phyloP scores from a whole-genome alignment of 805 yeast genomes.

The Yarrowia bubula region DNA sequence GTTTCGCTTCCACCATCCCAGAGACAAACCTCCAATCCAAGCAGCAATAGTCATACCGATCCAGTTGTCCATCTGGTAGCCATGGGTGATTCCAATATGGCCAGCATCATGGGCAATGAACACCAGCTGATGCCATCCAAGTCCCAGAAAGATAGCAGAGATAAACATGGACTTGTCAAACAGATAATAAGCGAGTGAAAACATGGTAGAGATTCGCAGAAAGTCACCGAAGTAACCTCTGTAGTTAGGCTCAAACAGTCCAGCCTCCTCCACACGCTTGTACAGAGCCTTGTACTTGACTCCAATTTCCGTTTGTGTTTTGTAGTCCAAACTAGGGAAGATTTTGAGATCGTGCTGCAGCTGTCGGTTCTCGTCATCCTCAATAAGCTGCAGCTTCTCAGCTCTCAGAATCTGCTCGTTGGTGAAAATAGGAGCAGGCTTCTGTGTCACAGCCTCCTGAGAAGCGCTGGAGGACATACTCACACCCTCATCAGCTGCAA shows the following conservation, averaged over 20 bases:
- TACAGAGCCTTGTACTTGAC: constrained; percentile 62
- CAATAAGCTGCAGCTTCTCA: constrained; percentile 37
- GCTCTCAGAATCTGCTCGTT: constrained; percentile 45
- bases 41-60: constrained; percentile 73
- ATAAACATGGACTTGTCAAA: constrained; percentile 45
- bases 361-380: constrained; percentile 56
- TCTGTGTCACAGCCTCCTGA: constrained; percentile 29
- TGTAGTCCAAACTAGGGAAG: constrained; percentile 64
- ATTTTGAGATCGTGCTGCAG: constrained; percentile 54
- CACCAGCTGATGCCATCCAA: constrained; percentile 86
- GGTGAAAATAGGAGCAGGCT: constrained; percentile 22
- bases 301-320: constrained; percentile 60
- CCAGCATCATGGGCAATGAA: constrained; percentile 92
- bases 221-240: constrained; percentile 69
- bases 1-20: constrained; percentile 94
- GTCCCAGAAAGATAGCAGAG: constrained; percentile 66
- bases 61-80: constrained; percentile 70
- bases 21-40: constrained; percentile 80
- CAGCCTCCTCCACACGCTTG: constrained; percentile 51
- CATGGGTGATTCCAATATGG: constrained; percentile 77
- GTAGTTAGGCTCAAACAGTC: constrained; percentile 71
- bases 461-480: constrained; percentile 31
- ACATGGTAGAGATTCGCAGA: constrained; percentile 55
- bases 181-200: constrained; percentile 50
- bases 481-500: constrained; percentile 18